A percentile compares a stretch with the other conserved stretches of the same genome.
phyloP scores from a whole-genome alignment of 805 yeast genomes.

The Torulaspora franciscae region DNA sequence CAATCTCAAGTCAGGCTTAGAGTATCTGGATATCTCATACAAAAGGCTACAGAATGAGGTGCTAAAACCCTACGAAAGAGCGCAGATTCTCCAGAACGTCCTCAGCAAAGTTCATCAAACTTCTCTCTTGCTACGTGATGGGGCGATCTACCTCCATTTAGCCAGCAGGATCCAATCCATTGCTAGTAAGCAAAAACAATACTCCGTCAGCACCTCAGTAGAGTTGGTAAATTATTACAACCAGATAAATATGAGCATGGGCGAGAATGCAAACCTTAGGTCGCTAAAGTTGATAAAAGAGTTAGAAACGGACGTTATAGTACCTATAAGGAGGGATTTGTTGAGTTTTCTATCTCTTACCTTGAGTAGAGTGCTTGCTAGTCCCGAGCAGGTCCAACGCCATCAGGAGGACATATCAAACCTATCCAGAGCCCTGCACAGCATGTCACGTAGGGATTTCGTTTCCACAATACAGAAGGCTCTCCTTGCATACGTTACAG shows the following conservation, averaged over 20 bases:
- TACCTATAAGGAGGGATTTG: conserved; percentile 24
- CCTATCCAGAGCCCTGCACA: conserved; percentile 17
- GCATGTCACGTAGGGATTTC: conserved; percentile 27
- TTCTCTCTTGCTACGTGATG: conserved; percentile 30
- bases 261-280: conserved; percentile 27
- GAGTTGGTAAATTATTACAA: conserved; percentile 26
- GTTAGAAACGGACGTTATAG: conserved; percentile 19
- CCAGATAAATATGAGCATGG: conserved; percentile 25
- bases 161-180: conserved; percentile 21
- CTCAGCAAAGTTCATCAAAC: conserved; percentile 35
- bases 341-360: conserved; percentile 15
- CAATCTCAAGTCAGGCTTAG: conserved; percentile 24
- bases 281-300: conserved; percentile 28
- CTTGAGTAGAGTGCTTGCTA: conserved; percentile 17
- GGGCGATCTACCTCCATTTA: conserved; percentile 28
- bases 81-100: conserved; percentile 30
- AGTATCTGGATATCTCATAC: conserved; percentile 30
- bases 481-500: conserved; percentile 18
- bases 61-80: conserved; percentile 28
- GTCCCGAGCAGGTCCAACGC: conserved; percentile 8
- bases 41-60: conserved; percentile 31
- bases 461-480: conserved; percentile 22
- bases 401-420: conserved; percentile 10
- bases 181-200: conserved; percentile 1
- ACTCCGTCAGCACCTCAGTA: conserved; percentile 14